These are phyloP conservation scores for Amorphotheca resinae DNA, from an alignment of 495 filamentous ascomycete species.

Conservation along the genomic window DNA sequence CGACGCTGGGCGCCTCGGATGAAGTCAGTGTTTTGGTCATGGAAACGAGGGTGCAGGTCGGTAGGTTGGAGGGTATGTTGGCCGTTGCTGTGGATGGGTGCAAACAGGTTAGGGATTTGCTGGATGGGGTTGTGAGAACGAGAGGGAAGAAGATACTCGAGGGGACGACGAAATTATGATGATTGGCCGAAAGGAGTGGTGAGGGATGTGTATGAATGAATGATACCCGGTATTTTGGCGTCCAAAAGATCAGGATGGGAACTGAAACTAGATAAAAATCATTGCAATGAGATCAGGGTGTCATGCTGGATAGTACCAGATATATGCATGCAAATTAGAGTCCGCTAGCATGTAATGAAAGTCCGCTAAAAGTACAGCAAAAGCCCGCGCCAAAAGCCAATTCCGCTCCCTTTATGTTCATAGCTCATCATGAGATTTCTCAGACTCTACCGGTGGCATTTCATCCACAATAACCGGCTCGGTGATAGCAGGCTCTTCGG, in stretches of 20 bases:
- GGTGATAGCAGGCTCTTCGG: neutral
- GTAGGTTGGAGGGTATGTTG: slow-evolving; percentile 78
- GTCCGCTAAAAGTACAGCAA: too few relatives aligned
- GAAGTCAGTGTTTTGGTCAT: slow-evolving; percentile 68
- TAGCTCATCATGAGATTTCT: slow-evolving; percentile 16
- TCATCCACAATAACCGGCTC: neutral
- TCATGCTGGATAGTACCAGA: too few relatives aligned
- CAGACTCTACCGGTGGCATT: neutral
- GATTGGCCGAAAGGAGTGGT: too few relatives aligned
- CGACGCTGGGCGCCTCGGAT: slow-evolving; percentile 56
- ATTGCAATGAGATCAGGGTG: too few relatives aligned
- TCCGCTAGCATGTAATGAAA: too few relatives aligned
- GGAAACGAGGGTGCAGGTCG: slow-evolving; percentile 70
- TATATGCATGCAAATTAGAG: too few relatives aligned
- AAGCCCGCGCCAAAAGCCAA: too few relatives aligned
- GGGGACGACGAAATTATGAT: slow-evolving; percentile 15
- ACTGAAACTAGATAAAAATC: neutral
- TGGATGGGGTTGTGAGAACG: slow-evolving; percentile 56
- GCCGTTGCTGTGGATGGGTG: slow-evolving; percentile 88
- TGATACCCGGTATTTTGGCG: neutral
- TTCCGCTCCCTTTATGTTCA: too few relatives aligned
- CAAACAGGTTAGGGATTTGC: slow-evolving; percentile 64
- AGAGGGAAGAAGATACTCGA: slow-evolving; percentile 54
- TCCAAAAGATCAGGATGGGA: neutral
- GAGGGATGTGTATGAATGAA: neutral